These are phyloP conservation scores for Bremia lactucae DNA, from an alignment of 352 stramenopile genomes.

Conservation along the genomic window DNA sequence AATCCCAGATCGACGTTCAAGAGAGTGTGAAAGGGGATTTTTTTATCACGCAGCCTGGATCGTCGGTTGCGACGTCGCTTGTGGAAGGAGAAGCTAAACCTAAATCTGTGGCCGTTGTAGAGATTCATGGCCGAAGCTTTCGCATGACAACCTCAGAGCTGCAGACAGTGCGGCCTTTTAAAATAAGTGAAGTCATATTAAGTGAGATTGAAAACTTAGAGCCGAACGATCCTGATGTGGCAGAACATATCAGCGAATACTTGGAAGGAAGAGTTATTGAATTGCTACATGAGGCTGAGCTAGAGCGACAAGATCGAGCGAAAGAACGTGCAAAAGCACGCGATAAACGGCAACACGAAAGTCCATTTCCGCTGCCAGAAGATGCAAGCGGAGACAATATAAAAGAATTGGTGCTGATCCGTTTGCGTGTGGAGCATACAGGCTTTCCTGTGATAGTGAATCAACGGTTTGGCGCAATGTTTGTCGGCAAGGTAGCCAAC, in stretches of 20 bases:
- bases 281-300: conserved; percentile 49
- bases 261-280: conserved; percentile 55
- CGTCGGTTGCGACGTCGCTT: conserved; percentile 92
- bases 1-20: conserved; percentile 90
- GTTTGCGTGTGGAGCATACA: conserved; percentile 80
- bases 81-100: conserved; percentile 74
- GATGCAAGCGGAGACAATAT: conserved; percentile 10
- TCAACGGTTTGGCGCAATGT: conserved; percentile 79
- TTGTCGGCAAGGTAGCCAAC: conserved; percentile 82
- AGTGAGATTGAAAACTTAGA: conserved; percentile 83
- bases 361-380: conserved; percentile 20
- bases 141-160: conserved; percentile 77
- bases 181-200: conserved; percentile 85
- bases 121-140: conserved; percentile 87
- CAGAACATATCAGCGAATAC: conserved; percentile 56
- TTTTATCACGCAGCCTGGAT: conserved; percentile 94
- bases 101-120: conserved; percentile 85
- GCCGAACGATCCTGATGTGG: conserved; percentile 82
- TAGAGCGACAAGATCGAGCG: conserved; percentile 23
- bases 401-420: conserved; percentile 62
- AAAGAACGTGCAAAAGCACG: conserved; percentile 10
- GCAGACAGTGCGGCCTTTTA: conserved; percentile 89
- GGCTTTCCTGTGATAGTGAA: conserved; percentile 84
- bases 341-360: conserved; percentile 22
- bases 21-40: conserved; percentile 94